These are phyloP conservation scores for Cladosporium sp. DNA, from an alignment of 2,329 filamentous ascomycete species.

Conservation along the genomic window DNA sequence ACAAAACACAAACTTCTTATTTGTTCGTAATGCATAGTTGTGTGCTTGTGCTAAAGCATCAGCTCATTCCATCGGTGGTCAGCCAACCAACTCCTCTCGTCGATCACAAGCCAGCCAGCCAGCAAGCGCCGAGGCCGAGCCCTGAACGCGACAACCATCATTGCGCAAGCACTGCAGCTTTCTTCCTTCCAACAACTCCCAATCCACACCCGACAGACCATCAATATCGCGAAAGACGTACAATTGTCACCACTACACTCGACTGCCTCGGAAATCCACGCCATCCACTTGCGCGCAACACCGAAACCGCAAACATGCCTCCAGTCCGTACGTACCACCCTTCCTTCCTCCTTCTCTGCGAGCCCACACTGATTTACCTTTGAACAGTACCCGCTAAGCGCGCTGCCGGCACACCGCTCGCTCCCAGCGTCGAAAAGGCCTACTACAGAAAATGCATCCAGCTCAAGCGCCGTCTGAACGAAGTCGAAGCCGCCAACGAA, in stretches of 20 bases:
- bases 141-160: slow-evolving; percentile 4
- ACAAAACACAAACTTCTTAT: too few relatives aligned
- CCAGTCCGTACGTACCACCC: slow-evolving; percentile 6
- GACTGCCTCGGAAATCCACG: neutral
- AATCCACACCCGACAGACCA: neutral
- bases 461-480: slow-evolving; percentile 84
- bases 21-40: neutral
- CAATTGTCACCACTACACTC: neutral
- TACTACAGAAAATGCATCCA: slow-evolving; percentile 97
- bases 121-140: neutral
- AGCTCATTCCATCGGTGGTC: neutral
- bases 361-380: neutral
- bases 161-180: neutral
- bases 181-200: neutral
- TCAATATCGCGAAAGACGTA: neutral
- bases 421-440: slow-evolving; percentile 90
- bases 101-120: neutral
- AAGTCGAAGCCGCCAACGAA: slow-evolving; percentile 91
- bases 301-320: neutral
- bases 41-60: neutral
- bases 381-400: slow-evolving; percentile 27
- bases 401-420: slow-evolving; percentile 51
- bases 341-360: too few relatives aligned
- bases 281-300: neutral
- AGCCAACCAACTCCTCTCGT: neutral